Percentiles rank a stretch among this genome's conserved stretches.
Evolutionary conservation across 306 rosid genomes (phyloP).

Genomic region (Cucumis hystrix): DNA sequence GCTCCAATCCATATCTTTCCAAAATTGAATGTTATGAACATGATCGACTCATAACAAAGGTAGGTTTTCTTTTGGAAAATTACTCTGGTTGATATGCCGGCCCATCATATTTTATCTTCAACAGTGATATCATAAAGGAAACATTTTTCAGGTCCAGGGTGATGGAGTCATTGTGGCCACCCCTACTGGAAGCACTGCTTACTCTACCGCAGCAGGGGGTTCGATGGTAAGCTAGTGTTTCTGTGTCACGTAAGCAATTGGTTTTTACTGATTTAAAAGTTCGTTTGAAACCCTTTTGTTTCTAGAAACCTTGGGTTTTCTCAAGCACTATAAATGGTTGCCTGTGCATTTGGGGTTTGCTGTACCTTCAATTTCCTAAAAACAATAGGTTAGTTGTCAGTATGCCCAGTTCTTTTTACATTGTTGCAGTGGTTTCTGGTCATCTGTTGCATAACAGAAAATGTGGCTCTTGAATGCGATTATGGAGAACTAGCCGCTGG

Average conservation of each 20-base stretch:
- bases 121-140: neutral
- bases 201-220: conserved; percentile 99
- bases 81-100: neutral
- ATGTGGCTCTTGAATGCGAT: neutral
- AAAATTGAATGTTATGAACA: conserved; percentile 92
- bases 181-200: conserved; percentile 98
- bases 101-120: conserved; percentile 6
- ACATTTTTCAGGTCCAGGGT: conserved; percentile 74
- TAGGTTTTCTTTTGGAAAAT: conserved; percentile 10
- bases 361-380: neutral
- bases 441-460: neutral
- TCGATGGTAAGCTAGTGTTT: conserved; percentile 20
- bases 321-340: neutral
- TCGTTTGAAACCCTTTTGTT: neutral
- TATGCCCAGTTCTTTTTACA: neutral
- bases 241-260: neutral
- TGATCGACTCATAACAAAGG: conserved; percentile 94
- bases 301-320: neutral
- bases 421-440: neutral
- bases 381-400: neutral
- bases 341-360: neutral
- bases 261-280: neutral
- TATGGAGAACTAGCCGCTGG: neutral
- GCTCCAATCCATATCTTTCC: conserved; percentile 97
- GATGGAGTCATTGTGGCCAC: conserved; percentile 97